These are phyloP conservation scores for Marvania coccoides DNA, from an alignment of 139 green algal genomes.

Conservation along the genomic window DNA sequence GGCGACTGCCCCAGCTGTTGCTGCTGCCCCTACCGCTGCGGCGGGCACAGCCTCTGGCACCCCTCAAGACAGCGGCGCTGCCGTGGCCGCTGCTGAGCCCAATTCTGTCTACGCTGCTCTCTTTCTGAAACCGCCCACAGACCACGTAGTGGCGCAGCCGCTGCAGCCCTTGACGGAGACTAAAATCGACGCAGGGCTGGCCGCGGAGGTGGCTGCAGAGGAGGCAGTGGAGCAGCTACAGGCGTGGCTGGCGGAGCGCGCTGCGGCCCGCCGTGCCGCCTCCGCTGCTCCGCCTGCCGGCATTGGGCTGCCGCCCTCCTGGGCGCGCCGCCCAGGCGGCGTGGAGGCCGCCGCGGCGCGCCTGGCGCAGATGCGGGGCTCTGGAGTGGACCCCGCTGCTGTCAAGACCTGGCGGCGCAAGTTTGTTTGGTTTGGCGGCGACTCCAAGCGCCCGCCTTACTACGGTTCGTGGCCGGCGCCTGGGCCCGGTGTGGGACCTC, in stretches of 20 bases:
- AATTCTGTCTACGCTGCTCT: background rate
- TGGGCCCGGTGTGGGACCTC: constrained; percentile 25
- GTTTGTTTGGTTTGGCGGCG: constrained; percentile 31
- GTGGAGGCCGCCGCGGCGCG: background rate
- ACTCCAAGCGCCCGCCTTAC: constrained; percentile 43
- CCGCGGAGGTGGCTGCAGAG: background rate
- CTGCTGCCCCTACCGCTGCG: background rate
- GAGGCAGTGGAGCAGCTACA: background rate
- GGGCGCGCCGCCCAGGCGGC: constrained; percentile 27
- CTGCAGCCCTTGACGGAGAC: background rate
- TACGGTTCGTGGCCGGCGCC: constrained; percentile 37
- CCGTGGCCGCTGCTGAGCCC: background rate
- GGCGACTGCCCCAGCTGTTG: background rate
- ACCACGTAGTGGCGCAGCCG: background rate
- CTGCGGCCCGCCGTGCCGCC: background rate
- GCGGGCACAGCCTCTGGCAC: background rate
- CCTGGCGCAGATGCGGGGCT: background rate
- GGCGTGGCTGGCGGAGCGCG: background rate
- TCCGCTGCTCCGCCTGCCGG: background rate
- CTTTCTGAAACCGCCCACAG: background rate
- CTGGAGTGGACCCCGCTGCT: background rate
- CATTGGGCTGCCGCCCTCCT: constrained; percentile 49
- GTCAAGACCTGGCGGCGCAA: constrained; percentile 52
- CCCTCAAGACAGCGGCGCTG: background rate
- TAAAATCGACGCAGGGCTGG: background rate